These are phyloP conservation scores for Stenogyne calaminthoides DNA, from an alignment of 305 asterid species.

Conservation along the genomic window DNA sequence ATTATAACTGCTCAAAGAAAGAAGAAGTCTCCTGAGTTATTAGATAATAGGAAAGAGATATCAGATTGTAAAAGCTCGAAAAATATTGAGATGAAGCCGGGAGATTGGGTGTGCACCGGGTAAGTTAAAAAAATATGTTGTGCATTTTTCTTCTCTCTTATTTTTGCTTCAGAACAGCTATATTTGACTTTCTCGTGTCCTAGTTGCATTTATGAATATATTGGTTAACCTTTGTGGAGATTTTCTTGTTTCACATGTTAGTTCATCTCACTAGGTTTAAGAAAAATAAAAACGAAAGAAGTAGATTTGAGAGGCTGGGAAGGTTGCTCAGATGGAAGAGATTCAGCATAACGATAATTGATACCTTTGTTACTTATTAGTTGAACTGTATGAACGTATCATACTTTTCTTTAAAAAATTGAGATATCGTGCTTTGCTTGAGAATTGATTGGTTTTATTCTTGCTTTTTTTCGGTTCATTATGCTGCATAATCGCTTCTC, in stretches of 20 bases:
- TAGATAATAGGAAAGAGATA: conserved; percentile 23
- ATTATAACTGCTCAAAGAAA: conserved; percentile 36
- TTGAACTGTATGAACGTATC: not conserved
- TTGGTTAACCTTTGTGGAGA: not conserved
- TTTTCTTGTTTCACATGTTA: conserved; percentile 3
- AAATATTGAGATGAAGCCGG: conserved; percentile 53
- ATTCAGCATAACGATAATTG: not conserved
- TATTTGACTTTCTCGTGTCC: conserved; percentile 8
- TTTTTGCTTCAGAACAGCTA: not conserved
- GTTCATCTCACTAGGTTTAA: not conserved
- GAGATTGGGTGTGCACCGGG: conserved; percentile 76
- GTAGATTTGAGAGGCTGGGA: not conserved
- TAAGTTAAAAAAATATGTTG: conserved; percentile 39
- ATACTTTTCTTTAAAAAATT: not conserved
- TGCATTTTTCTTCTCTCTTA: not conserved
- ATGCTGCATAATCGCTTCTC: not conserved
- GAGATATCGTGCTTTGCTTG: conserved; percentile 4
- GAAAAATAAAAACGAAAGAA: not conserved
- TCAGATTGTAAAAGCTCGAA: conserved; percentile 31
- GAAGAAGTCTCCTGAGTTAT: conserved; percentile 39
- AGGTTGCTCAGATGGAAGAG: not conserved
- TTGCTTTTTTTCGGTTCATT: conserved; percentile 29
- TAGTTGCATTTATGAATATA: conserved; percentile 15
- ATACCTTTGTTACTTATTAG: not conserved
- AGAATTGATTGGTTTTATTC: not conserved